Evolutionary conservation across 2,329 filamentous ascomycete species (phyloP).

Genomic region (Cryphonectria carpinicola): DNA sequence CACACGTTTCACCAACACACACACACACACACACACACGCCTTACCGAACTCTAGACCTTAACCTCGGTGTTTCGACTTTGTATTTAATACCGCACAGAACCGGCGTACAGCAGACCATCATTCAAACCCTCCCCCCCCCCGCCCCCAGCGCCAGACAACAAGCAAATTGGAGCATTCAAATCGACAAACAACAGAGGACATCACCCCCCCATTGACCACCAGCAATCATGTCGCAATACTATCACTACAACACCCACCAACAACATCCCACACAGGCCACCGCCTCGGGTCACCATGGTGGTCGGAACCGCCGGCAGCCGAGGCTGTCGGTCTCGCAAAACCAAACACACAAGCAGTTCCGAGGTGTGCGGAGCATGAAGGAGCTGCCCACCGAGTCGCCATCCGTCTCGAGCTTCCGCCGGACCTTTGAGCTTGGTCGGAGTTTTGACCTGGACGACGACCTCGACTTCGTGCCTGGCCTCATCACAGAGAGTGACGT

Average conservation of each 20-base stretch:
- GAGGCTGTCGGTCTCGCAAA: constrained; percentile 78
- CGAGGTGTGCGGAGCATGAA: constrained; percentile 85
- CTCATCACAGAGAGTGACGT: constrained; percentile 94
- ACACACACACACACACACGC: too few species aligned
- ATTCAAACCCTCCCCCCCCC: not conserved
- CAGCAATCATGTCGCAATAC: constrained; percentile 61
- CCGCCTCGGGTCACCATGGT: constrained; percentile 69
- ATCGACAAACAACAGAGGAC: not conserved
- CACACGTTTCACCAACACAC: not conserved
- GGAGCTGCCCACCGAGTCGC: constrained; percentile 75
- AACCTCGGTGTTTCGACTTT: constrained; percentile 11
- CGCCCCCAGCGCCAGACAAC: not conserved
- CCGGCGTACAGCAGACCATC: constrained; percentile 12
- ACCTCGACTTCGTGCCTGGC: constrained; percentile 92
- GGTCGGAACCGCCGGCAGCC: constrained; percentile 85
- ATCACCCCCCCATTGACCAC: not conserved
- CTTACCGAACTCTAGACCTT: not conserved
- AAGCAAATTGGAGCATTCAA: constrained; percentile 1
- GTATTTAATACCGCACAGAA: constrained; percentile 24
- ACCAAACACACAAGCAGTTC: constrained; percentile 78
- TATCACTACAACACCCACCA: constrained; percentile 67
- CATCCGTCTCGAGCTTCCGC: constrained; percentile 76
- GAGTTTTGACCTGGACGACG: constrained; percentile 94
- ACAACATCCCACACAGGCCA: constrained; percentile 59
- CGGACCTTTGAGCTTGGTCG: constrained; percentile 87